Conservation (phyloP, 139 green algal genomes). For the Pleodorina starrii region DNA sequence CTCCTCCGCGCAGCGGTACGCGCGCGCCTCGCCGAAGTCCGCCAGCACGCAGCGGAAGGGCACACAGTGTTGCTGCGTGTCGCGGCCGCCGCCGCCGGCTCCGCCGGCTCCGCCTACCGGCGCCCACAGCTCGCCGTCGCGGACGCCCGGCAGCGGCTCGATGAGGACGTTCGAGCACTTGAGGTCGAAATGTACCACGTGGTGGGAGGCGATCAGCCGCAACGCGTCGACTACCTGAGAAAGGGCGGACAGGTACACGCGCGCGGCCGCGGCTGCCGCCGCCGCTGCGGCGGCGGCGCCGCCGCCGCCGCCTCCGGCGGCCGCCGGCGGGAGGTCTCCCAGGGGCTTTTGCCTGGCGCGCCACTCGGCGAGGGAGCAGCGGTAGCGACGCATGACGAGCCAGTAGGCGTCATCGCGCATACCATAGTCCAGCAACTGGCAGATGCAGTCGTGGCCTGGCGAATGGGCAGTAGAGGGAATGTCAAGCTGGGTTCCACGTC, state of each 20-base stretch:
- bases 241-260: constrained; percentile 43
- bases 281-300: background rate
- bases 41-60: constrained; percentile 76
- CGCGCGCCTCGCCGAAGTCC: constrained; percentile 87
- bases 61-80: background rate
- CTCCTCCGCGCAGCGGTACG: constrained; percentile 66
- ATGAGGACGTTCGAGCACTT: constrained; percentile 92
- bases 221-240: constrained; percentile 68
- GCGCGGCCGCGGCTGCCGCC: background rate
- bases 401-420: constrained; percentile 73
- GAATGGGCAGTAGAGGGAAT: too few species aligned
- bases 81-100: background rate
- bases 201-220: constrained; percentile 56
- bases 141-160: constrained; percentile 68
- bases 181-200: constrained; percentile 91
- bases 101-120: background rate
- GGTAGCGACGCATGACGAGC: constrained; percentile 82
- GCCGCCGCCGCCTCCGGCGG: background rate
- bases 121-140: constrained; percentile 76
- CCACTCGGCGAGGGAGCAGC: constrained; percentile 80
- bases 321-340: background rate
- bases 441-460: constrained; percentile 52
- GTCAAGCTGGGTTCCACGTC: too few species aligned
- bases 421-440: constrained; percentile 81
- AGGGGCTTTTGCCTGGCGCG: constrained; percentile 53